phyloP scores from a whole-genome alignment of 345 rosid genomes.

The Capsella bursapastoris region DNA sequence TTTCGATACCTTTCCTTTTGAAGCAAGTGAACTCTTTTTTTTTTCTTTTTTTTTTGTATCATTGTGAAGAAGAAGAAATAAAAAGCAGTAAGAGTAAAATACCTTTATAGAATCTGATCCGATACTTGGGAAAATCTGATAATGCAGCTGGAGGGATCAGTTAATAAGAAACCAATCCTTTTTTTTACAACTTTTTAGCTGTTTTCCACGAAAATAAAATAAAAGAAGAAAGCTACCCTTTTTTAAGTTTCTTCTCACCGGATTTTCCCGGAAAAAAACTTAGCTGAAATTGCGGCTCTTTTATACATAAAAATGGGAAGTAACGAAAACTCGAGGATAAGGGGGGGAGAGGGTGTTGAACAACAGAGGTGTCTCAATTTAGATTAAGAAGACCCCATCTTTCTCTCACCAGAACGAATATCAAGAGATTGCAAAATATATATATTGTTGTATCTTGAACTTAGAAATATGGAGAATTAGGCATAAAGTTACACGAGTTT shows the following conservation, averaged over 20 bases:
- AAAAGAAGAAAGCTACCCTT: neutral
- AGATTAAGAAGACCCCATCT: slow-evolving; percentile 31
- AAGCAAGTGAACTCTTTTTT: slow-evolving; percentile 31
- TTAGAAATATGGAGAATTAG: slow-evolving; percentile 10
- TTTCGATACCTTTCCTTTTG: slow-evolving; percentile 43
- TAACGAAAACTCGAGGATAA: slow-evolving; percentile 20
- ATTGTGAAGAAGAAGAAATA: neutral
- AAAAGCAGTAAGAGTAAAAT: neutral
- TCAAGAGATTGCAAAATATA: too few relatives aligned
- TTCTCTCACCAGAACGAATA: slow-evolving; percentile 32
- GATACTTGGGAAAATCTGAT: slow-evolving; percentile 25
- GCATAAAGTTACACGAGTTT: slow-evolving; percentile 30
- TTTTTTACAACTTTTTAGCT: slow-evolving; percentile 30
- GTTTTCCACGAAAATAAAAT: slow-evolving; percentile 35
- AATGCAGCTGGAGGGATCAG: slow-evolving; percentile 33
- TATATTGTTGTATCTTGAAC: too few relatives aligned
- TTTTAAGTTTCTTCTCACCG: neutral
- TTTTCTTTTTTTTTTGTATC: neutral
- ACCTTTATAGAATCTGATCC: slow-evolving; percentile 43
- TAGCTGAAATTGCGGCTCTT: slow-evolving; percentile 33
- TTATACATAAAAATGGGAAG: slow-evolving; percentile 3
- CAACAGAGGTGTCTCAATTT: slow-evolving; percentile 32
- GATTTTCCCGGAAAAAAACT: slow-evolving; percentile 36
- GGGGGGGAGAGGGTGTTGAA: slow-evolving; percentile 22
- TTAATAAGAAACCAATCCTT: slow-evolving; percentile 21